phyloP scores from a whole-genome alignment of 2,329 filamentous ascomycete species.

The Colletotrichum destructivum region DNA sequence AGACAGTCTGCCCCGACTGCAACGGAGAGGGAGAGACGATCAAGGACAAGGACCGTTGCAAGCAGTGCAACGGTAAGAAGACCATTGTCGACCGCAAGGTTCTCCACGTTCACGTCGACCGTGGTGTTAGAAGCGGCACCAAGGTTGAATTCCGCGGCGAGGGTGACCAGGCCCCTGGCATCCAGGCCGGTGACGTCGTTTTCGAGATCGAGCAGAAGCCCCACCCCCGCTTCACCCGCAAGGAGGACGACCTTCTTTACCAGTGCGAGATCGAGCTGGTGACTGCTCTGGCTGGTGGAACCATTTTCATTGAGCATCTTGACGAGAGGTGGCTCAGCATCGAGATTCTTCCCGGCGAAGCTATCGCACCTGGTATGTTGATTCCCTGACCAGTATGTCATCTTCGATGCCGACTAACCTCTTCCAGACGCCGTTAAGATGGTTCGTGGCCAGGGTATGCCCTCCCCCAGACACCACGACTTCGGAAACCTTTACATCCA shows the following conservation, averaged over 20 bases:
- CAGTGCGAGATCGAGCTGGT: constrained; percentile 96
- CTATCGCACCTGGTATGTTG: constrained; percentile 88
- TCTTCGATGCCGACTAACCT: constrained; percentile 1
- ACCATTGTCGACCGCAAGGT: constrained; percentile 98
- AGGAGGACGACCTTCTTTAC: constrained; percentile 96
- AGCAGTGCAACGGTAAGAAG: constrained; percentile 97
- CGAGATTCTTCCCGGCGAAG: constrained; percentile 93
- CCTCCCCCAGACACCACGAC: constrained; percentile 94
- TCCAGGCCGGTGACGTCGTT: constrained; percentile 94
- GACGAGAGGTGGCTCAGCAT: constrained; percentile 97
- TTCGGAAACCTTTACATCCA: constrained; percentile 97
- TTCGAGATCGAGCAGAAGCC: constrained; percentile 99
- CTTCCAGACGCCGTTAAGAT: constrained; percentile 87
- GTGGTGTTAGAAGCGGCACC: constrained; percentile 92
- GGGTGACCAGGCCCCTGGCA: constrained; percentile 94
- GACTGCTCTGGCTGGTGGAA: constrained; percentile 92
- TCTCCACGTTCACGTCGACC: constrained; percentile 97
- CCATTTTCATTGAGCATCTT: constrained; percentile 93
- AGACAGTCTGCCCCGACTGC: constrained; percentile 98
- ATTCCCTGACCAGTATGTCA: constrained; percentile 33
- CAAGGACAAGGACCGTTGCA: constrained; percentile 97
- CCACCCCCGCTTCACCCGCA: constrained; percentile 94
- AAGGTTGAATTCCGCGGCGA: constrained; percentile 98
- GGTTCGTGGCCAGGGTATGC: constrained; percentile 97
- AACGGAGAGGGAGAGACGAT: constrained; percentile 98